Base-by-base conservation (phyloP, 2,329 filamentous ascomycete species). In the Aspergillus novofumigatus region DNA sequence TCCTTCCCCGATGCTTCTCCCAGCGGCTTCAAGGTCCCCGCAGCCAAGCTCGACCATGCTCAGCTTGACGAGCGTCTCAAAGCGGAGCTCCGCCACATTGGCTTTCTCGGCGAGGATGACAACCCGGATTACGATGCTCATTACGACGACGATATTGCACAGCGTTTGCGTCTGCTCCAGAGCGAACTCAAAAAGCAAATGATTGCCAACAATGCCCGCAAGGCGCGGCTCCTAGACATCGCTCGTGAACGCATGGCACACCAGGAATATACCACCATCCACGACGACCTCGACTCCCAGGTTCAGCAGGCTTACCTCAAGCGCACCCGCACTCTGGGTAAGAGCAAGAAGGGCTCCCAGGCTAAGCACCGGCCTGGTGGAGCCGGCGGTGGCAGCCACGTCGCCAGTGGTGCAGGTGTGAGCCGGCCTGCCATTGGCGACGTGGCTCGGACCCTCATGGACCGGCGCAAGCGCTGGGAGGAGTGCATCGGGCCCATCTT, bases 281-380 rank as follows among this genome's bases (percentile, higher is more conserved):
- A 95, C 52, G 94, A 99, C 71, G 94, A 99, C 72, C 86, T 99
- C 23, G 94, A 99, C 78, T 86, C 87, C 45, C 94, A 97, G 72
- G 92, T 97, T 45, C 92, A 97, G 70, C 88, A 91, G 52, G 93
- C 94, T 3, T 99, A 97, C 70, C 86, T 96, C 48, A 99, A 99
- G 78, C 89, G 94, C 25, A 97, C 93, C 28, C 87, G 94, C 49
- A 96, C 91, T 0, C 88, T 97, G 77, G 91, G 92, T 72, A 95
- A 97, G 78, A 91, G 86, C 74, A 95, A 95, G 75, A 96, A 96
- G 77, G 88, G 92, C 56, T 80, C 81, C 29, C 93, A 95, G 71
- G 75, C 75, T 42, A 79, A 79, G 58, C 73, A 78, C 53, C 71
- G 75, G 6, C 76, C 77, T 21, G 89, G 90, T 48, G 90, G 89